Percentiles rank a stretch among this genome's conserved stretches.
Evolutionary conservation across 495 filamentous ascomycete genomes (phyloP).

Genomic region (Penicillium waksmanii): DNA sequence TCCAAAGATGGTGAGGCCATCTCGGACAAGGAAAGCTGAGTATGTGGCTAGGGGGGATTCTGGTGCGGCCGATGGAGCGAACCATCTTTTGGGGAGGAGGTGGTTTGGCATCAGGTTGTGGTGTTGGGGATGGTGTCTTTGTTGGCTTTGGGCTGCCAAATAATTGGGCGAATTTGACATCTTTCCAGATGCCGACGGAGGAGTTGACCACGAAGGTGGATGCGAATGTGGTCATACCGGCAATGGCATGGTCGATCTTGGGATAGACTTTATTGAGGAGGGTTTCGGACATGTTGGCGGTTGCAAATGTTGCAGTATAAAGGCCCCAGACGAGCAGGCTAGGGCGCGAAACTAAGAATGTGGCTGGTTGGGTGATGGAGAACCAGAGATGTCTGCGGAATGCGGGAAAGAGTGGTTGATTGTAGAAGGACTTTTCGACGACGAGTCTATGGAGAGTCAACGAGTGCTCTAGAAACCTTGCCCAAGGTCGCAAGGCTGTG

Average conservation of each 20-base stretch:
- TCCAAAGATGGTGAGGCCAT: constrained; percentile 85
- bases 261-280: constrained; percentile 41
- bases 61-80: constrained; percentile 45
- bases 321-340: constrained; percentile 79
- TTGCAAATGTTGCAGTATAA: constrained; percentile 86
- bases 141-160: constrained; percentile 40
- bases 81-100: constrained; percentile 30
- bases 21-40: constrained; percentile 74
- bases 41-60: constrained; percentile 52
- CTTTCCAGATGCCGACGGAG: constrained; percentile 48
- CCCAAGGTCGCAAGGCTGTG: not conserved
- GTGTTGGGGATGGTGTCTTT: constrained; percentile 2
- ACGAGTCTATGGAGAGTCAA: constrained; percentile 45
- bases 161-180: constrained; percentile 50
- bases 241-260: constrained; percentile 55
- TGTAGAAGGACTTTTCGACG: constrained; percentile 87
- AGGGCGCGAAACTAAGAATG: constrained; percentile 72
- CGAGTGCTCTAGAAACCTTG: not conserved
- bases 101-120: constrained; percentile 40
- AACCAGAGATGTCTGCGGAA: constrained; percentile 62
- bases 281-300: constrained; percentile 71
- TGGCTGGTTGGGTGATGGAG: constrained; percentile 68
- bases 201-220: constrained; percentile 45
- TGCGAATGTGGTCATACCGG: constrained; percentile 40
- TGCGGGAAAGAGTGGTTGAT: constrained; percentile 64